Base-by-base conservation (phyloP, 1,139 yeast species). In the Wickerhamomyces sp. region DNA sequence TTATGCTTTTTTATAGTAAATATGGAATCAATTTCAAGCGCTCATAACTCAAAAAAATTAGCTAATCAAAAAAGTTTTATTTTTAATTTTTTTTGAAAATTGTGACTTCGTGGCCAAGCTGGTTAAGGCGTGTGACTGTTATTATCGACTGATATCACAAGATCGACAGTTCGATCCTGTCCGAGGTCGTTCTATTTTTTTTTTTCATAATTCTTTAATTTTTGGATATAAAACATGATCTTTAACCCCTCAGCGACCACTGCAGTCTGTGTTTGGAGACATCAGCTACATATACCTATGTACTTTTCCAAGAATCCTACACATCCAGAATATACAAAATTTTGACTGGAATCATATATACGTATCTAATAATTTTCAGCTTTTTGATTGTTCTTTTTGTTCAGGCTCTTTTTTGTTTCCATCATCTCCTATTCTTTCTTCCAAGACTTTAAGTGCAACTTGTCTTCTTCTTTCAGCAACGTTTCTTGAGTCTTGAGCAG, bases 381-480 rank as follows among this genome's bases (percentile, higher is more conserved):
- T 20, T 26, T 21, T 36, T 35, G 24, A 22, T 22, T 8, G 28
- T 26, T 26, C 28, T 26, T n/a, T n/a, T n/a, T n/a, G n/a, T 24
- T 24, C 13, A 24, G 7, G 6, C n/a, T 28, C 21, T 7, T 17
- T 17, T 26, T 43, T 43, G 35, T 37, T 39, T 13, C 44, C 27
- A 13, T 49, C 49, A 18, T 51, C 56, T 14, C 57, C 66, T 44
- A 80, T 76, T 53, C 94, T 70, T 54, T 86, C 92, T 54, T 86
- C 94, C 44, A 88, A 68, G 21, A 87, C 92, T 54, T 85, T 84
- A 42, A 88, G 64, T 0, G 96, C 96, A 35, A 88, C 78, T 51
- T 85, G 92, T 59, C 95, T 74, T 61, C 96, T 74, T 59, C 96
- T 75, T 56, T 88, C 96, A 15, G 92, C 90, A 5, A 77, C 81